Base-by-base conservation (phyloP, 352 stramenopile genomes). In the Phytophthora podocarpi region DNA sequence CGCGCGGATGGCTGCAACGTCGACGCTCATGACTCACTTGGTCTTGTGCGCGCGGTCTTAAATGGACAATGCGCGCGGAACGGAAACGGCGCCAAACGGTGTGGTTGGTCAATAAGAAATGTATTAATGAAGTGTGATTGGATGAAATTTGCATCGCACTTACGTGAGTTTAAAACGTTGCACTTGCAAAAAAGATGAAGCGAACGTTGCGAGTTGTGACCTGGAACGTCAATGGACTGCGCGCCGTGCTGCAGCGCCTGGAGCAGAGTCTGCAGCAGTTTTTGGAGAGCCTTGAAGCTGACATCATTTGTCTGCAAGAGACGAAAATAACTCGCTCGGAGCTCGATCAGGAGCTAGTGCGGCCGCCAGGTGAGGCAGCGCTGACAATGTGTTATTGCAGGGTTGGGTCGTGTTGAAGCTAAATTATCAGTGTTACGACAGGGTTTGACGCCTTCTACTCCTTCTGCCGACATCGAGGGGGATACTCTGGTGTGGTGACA, bases 161-260 rank as follows among this genome's bases (percentile, higher is more conserved):
- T 58, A 57, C 8, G 5, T 28, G 21, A 23, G n/a, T n/a, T n/a
- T n/a, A n/a, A 35, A 11, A 11, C 15, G 8, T 21, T 28, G 7
- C 16, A 4, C 21, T 15, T 31, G 11, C n/a, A n/a, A 45, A 24
- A 18, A 72, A 42, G 18, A 61, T 64, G 48, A 40, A 57, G 34
- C 65, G 57, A n/a, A 27, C 39, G 32, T 45, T 89, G 31, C 76
- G 73, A 43, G 56, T 93, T 53, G 41, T 92, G 69, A 91, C 83
- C n/a, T 95, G 87, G 87, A 95, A 95, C 64, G 72, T 95, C 50
- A 95, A 95, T 66, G 87, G 87, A 18, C 70, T 95, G 64, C 82
- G 85, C 51, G 84, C 87, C 3, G 78, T 90, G 36, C 66, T 95
- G 46, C 78, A 87, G 59, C 78, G 84, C 10, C 62, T 84, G 18